Percentiles rank a stretch among this genome's conserved stretches.
Evolutionary conservation across 257 asterid species (phyloP).

Genomic region (Lycium ferocissimum): DNA sequence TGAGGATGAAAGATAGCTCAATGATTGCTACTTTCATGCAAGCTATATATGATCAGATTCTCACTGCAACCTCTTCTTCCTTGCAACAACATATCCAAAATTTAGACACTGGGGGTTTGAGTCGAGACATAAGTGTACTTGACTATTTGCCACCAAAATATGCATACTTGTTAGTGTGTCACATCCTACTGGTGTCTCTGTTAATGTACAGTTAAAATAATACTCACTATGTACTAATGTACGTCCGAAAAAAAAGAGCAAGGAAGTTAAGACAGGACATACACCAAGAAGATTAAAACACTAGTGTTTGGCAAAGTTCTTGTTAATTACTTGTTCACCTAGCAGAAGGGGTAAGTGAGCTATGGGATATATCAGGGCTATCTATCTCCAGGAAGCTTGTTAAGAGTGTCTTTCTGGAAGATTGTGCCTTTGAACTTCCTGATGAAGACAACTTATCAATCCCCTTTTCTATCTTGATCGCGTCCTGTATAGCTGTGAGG

Average conservation of each 20-base stretch:
- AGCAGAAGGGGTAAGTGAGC: constrained; percentile 79
- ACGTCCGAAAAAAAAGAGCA: neutral
- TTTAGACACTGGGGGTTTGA: neutral
- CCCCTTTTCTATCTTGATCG: constrained; percentile 84
- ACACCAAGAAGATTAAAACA: neutral
- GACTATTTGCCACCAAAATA: neutral
- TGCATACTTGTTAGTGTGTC: constrained; percentile 4
- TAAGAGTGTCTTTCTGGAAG: constrained; percentile 83
- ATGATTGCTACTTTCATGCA: neutral
- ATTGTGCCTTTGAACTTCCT: constrained; percentile 70
- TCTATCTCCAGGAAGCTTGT: constrained; percentile 91
- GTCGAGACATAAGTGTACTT: neutral
- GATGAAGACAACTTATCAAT: constrained; percentile 64
- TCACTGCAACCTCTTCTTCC: neutral
- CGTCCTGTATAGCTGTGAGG: constrained; percentile 81
- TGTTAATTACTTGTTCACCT: constrained; percentile 50
- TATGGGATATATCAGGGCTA: constrained; percentile 85
- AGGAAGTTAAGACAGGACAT: neutral
- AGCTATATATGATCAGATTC: neutral
- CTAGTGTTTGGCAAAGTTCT: neutral
- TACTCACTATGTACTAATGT: neutral
- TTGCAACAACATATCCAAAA: neutral
- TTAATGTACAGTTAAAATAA: constrained; percentile 25
- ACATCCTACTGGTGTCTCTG: neutral
- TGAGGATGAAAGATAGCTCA: neutral